Conservation (phyloP, 2,329 filamentous ascomycete genomes). For the Diaporthe longicolla region DNA sequence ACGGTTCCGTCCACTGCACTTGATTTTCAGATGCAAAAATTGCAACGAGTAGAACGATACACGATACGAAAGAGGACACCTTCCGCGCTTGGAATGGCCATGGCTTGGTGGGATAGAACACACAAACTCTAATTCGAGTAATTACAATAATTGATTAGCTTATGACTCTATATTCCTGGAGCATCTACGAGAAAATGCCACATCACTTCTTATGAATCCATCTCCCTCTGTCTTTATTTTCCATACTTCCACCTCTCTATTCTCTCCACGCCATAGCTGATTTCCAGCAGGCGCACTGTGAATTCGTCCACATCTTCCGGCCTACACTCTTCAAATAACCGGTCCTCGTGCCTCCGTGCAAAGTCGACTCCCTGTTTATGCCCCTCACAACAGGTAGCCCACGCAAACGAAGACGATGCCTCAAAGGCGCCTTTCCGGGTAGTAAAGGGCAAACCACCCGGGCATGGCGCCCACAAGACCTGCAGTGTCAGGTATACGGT, state of each 20-base stretch:
- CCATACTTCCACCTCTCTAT: conserved; percentile 42
- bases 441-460: conserved; percentile 47
- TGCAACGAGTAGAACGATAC: background rate
- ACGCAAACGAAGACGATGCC: conserved; percentile 45
- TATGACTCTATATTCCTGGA: background rate
- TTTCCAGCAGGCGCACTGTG: conserved; percentile 35
- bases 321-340: conserved; percentile 37
- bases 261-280: conserved; percentile 39
- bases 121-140: conserved; percentile 3
- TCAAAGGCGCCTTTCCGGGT: conserved; percentile 45
- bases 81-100: too few relatives aligned
- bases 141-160: conserved; percentile 17
- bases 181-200: background rate
- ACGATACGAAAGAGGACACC: background rate
- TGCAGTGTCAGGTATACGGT: conserved; percentile 43
- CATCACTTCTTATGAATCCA: background rate
- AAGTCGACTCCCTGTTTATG: conserved; percentile 34
- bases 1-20: conserved; percentile 11
- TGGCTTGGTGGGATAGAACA: background rate
- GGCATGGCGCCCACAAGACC: conserved; percentile 41
- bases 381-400: conserved; percentile 43
- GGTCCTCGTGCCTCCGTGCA: conserved; percentile 27
- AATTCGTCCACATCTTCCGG: conserved; percentile 43
- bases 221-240: background rate
- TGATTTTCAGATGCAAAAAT: background rate